Conservation (phyloP, 352 stramenopile species). For the Globisporangium paroecandrum region DNA sequence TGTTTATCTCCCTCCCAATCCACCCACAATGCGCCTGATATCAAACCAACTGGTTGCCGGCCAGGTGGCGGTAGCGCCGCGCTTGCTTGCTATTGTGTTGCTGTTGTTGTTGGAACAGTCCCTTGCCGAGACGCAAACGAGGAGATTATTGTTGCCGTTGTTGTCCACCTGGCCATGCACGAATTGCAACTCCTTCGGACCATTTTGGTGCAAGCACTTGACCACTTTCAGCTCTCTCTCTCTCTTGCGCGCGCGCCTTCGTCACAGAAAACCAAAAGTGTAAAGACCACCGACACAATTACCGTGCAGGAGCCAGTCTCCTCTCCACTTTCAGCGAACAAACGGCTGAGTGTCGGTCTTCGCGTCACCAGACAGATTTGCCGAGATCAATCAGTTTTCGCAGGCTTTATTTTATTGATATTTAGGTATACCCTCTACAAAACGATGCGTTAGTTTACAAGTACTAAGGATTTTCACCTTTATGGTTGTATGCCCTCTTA, state of each 20-base stretch:
- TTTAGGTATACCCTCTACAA: too few species aligned
- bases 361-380: conserved; percentile 5
- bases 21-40: neutral
- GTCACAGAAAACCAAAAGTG: conserved; percentile 1
- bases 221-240: neutral
- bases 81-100: neutral
- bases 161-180: neutral
- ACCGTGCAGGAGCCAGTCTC: conserved; percentile 6
- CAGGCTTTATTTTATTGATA: neutral
- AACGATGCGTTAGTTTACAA: too few species aligned
- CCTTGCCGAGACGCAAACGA: neutral
- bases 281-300: neutral
- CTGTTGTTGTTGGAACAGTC: neutral
- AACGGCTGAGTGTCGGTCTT: conserved; percentile 8
- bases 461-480: too few species aligned
- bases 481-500: too few species aligned
- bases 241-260: neutral
- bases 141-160: neutral
- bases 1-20: neutral
- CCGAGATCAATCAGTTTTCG: neutral
- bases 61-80: neutral
- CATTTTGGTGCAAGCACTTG: neutral
- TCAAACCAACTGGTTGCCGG: neutral
- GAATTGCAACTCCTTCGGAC: neutral
- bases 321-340: neutral